These are phyloP conservation scores for Vigna radiata DNA, from an alignment of 306 rosid genomes.

Conservation along the genomic window DNA sequence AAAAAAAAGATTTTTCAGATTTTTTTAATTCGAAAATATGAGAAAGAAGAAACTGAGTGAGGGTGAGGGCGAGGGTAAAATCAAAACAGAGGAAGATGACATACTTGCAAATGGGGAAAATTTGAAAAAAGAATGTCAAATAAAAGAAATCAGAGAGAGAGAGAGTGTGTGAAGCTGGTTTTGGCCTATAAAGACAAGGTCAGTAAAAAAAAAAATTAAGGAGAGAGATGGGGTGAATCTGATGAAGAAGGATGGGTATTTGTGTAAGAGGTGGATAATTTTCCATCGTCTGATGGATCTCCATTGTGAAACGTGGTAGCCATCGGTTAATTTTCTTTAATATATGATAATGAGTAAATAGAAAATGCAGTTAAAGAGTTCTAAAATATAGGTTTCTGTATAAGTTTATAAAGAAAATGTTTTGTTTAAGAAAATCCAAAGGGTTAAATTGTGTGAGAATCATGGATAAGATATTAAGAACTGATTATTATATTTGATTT, in stretches of 20 bases:
- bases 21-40: slow-evolving; percentile 5
- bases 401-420: too few species aligned
- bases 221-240: slow-evolving; percentile 23
- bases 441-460: too few species aligned
- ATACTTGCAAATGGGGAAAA: slow-evolving; percentile 43
- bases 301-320: neutral
- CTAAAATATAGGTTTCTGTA: neutral
- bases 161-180: slow-evolving; percentile 36
- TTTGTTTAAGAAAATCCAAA: neutral
- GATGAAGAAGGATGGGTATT: neutral
- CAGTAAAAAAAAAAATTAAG: slow-evolving; percentile 28
- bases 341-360: too few species aligned
- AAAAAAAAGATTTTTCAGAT: neutral
- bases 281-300: neutral
- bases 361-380: too few species aligned
- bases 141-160: slow-evolving; percentile 10
- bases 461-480: neutral
- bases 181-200: slow-evolving; percentile 4
- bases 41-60: neutral
- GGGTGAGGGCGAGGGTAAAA: slow-evolving; percentile 38
- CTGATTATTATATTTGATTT: too few species aligned
- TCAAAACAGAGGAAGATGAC: slow-evolving; percentile 38
- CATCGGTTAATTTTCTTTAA: neutral
- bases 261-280: neutral
- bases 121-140: slow-evolving; percentile 14